Percentiles rank a stretch among this genome's conserved stretches.
phyloP scores from a whole-genome alignment of 257 asterid species.

The Rubia yunnanensis region DNA sequence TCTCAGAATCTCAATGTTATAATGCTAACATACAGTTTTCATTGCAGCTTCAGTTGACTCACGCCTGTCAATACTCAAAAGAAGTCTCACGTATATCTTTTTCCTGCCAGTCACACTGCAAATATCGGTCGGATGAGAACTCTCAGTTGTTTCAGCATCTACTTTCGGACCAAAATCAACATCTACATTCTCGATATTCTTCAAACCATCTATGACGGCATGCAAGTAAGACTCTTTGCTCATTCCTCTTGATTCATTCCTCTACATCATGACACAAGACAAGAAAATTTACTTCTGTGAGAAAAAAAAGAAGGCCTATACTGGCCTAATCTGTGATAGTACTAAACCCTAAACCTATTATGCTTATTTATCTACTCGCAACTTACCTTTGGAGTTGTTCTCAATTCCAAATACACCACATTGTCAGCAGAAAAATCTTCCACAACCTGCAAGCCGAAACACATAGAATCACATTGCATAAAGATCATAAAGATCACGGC shows the following conservation, averaged over 20 bases:
- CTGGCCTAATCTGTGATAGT: background rate
- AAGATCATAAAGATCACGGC: constrained; percentile 8
- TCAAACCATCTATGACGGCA: constrained; percentile 75
- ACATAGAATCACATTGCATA: constrained; percentile 5
- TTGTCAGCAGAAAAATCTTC: constrained; percentile 96
- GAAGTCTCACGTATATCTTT: constrained; percentile 74
- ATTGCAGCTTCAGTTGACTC: constrained; percentile 82
- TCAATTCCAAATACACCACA: constrained; percentile 78
- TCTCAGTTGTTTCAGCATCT: constrained; percentile 23
- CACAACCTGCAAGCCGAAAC: constrained; percentile 41
- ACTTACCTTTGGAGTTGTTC: constrained; percentile 83
- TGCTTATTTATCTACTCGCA: background rate
- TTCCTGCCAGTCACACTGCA: constrained; percentile 30
- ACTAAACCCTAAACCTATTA: background rate
- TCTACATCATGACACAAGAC: constrained; percentile 28
- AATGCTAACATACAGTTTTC: constrained; percentile 65
- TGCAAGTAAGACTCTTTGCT: constrained; percentile 78
- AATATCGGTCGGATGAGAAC: constrained; percentile 16
- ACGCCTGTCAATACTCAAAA: constrained; percentile 89
- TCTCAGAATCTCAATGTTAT: background rate
- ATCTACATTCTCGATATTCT: constrained; percentile 46
- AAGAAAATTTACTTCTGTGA: background rate
- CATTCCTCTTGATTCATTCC: constrained; percentile 78
- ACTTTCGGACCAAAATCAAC: constrained; percentile 37
- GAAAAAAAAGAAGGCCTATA: background rate